Percentiles rank a stretch among this genome's conserved stretches.
phyloP scores from a whole-genome alignment of 164 flowering plant species.

The Echeveria elegans region DNA sequence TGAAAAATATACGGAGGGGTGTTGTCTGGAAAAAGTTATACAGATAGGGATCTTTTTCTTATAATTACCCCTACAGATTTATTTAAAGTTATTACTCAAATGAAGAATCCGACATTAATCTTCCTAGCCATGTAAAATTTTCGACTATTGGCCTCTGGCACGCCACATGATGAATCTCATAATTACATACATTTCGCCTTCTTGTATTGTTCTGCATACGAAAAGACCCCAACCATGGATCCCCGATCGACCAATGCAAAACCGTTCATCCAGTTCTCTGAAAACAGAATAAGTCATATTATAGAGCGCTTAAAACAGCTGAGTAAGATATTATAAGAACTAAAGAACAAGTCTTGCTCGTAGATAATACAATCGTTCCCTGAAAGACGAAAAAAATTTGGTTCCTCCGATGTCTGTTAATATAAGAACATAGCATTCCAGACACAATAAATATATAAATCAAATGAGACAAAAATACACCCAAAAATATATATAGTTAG shows the following conservation, averaged over 20 bases:
- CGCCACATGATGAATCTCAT: not conserved
- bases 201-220: conserved; percentile 74
- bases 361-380: too few species aligned
- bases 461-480: too few species aligned
- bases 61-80: too few species aligned
- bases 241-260: conserved; percentile 90
- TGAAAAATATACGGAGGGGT: too few species aligned
- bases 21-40: too few species aligned
- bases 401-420: too few species aligned
- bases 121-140: not conserved
- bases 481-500: too few species aligned
- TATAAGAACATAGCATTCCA: too few species aligned
- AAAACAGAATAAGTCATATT: conserved; percentile 6
- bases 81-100: not conserved
- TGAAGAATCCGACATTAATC: not conserved
- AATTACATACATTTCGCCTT: conserved; percentile 79
- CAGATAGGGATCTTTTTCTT: too few species aligned
- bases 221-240: conserved; percentile 99
- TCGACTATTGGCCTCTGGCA: not conserved
- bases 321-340: conserved; percentile 8
- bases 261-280: conserved; percentile 78
- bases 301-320: conserved; percentile 12
- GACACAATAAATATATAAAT: too few species aligned
- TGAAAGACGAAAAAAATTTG: too few species aligned
- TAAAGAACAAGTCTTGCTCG: too few species aligned